Evolutionary conservation across 2,329 filamentous ascomycete species (phyloP).

Genomic region (Sporothrix sp.): DNA sequence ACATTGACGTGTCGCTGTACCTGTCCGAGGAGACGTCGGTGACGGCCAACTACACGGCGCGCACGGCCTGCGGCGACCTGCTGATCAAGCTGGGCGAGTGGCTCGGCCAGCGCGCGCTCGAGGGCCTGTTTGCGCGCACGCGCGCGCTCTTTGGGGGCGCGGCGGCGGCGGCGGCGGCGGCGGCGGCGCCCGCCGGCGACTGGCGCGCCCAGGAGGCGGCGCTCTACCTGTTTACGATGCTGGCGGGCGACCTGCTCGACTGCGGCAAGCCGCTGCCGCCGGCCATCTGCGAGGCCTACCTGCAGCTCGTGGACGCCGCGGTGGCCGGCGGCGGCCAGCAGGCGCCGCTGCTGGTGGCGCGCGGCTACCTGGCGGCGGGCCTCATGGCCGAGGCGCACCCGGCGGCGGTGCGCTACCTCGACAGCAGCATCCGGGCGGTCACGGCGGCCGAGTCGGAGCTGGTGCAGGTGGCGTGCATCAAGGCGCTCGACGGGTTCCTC

Average conservation of each 20-base stretch:
- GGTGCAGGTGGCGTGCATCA: slow-evolving; percentile 85
- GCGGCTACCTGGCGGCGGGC: slow-evolving; percentile 80
- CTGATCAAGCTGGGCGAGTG: slow-evolving; percentile 89
- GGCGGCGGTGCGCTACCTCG: slow-evolving; percentile 55
- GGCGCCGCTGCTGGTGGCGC: slow-evolving; percentile 69
- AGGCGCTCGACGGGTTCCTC: slow-evolving; percentile 64
- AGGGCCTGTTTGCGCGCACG: slow-evolving; percentile 69
- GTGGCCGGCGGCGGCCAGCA: slow-evolving; percentile 55
- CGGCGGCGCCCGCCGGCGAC: too few species aligned
- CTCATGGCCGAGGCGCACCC: slow-evolving; percentile 61
- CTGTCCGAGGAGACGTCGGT: slow-evolving; percentile 91
- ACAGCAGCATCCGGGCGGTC: slow-evolving; percentile 66
- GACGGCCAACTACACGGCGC: slow-evolving; percentile 89
- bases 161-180: too few species aligned
- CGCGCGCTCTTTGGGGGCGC: slow-evolving; percentile 56
- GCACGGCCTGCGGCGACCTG: slow-evolving; percentile 84
- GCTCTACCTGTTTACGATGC: slow-evolving; percentile 75
- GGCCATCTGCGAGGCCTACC: slow-evolving; percentile 61
- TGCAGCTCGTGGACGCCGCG: slow-evolving; percentile 70
- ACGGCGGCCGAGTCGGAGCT: slow-evolving; percentile 62
- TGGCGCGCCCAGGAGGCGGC: slow-evolving; percentile 67
- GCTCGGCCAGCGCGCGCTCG: slow-evolving; percentile 65
- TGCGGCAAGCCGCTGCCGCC: slow-evolving; percentile 60
- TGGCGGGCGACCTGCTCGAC: slow-evolving; percentile 76
- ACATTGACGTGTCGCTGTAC: slow-evolving; percentile 92